Conservation (phyloP, 805 yeast species). For the Yarrowia bubula region DNA sequence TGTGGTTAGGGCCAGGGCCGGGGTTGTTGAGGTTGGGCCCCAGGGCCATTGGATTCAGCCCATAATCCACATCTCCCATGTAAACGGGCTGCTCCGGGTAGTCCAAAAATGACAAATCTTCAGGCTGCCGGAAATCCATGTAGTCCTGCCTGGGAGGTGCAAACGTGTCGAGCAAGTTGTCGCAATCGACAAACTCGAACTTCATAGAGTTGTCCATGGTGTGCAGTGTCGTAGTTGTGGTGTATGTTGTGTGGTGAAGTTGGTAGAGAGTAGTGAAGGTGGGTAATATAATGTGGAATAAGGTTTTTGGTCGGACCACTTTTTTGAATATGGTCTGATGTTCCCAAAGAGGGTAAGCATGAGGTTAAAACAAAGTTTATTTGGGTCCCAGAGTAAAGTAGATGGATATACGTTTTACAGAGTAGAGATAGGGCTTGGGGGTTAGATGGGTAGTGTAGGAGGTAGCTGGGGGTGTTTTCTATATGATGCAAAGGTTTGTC, state of each 20-base stretch:
- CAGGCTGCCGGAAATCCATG: slow-evolving; percentile 14
- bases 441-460: no score
- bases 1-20: not conserved
- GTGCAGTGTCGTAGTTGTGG: not conserved
- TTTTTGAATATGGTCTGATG: slow-evolving; percentile 24
- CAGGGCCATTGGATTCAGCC: slow-evolving; percentile 13
- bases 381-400: no score
- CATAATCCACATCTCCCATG: slow-evolving; percentile 11
- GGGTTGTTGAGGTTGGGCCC: not conserved
- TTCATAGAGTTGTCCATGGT: slow-evolving; percentile 24
- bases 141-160: slow-evolving; percentile 20
- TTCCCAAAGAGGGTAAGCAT: no score
- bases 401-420: no score
- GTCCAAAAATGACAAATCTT: slow-evolving; percentile 17
- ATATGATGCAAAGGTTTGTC: no score
- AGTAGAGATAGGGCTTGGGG: no score
- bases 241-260: not conserved
- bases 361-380: no score
- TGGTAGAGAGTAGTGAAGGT: not conserved
- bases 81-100: slow-evolving; percentile 15
- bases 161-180: slow-evolving; percentile 24
- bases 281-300: slow-evolving; percentile 11
- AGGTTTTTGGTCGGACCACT: slow-evolving; percentile 22
- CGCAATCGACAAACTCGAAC: slow-evolving; percentile 27
- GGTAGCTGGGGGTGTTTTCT: no score